Conservation (phyloP, 2,329 filamentous ascomycete genomes). For the Rutstroemia sp. region DNA sequence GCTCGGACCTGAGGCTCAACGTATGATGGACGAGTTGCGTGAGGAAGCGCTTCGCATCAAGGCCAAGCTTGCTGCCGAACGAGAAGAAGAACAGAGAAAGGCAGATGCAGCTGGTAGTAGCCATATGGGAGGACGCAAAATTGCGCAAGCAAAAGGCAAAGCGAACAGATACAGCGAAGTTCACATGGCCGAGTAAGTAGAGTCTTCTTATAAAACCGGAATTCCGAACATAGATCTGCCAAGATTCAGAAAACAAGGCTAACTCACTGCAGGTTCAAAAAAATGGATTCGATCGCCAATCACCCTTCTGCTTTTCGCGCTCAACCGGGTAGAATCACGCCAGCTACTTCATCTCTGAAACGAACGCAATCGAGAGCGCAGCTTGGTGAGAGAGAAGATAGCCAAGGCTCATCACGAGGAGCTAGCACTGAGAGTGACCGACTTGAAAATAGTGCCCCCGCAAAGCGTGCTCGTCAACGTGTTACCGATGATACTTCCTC, state of each 20-base stretch:
- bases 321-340: constrained; percentile 45
- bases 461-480: constrained; percentile 66
- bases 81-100: constrained; percentile 45
- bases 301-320: constrained; percentile 74
- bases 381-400: constrained; percentile 47
- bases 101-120: constrained; percentile 36
- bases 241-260: not conserved
- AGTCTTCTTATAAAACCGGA: not conserved
- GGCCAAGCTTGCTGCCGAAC: constrained; percentile 55
- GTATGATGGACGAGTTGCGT: constrained; percentile 59
- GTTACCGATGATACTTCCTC: constrained; percentile 63
- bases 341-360: constrained; percentile 39
- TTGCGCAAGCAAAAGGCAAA: constrained; percentile 74
- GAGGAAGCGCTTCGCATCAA: constrained; percentile 67
- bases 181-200: constrained; percentile 60
- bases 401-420: constrained; percentile 3
- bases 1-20: constrained; percentile 54
- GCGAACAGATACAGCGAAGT: constrained; percentile 73
- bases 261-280: constrained; percentile 55
- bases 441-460: constrained; percentile 33
- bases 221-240: not conserved
- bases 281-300: constrained; percentile 92
- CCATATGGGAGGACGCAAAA: constrained; percentile 51
- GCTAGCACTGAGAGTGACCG: constrained; percentile 11
- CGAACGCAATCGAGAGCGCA: constrained; percentile 54